These are phyloP conservation scores for Phaseolus lunatus DNA, from an alignment of 306 rosid genomes.

Conservation along the genomic window DNA sequence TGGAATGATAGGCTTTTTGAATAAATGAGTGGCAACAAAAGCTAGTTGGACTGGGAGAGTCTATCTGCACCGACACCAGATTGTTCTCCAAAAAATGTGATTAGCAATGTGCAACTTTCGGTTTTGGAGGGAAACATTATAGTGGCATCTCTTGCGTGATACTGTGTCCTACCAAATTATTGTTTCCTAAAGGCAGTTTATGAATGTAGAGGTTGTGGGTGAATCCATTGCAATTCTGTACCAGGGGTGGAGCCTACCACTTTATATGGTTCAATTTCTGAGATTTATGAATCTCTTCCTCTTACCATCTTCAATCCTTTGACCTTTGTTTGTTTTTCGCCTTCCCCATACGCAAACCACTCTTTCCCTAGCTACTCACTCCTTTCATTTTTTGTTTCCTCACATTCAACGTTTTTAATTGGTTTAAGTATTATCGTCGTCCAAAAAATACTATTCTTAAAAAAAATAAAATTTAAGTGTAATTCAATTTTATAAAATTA, in stretches of 20 bases:
- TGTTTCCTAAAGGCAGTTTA: not conserved
- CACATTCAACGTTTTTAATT: not conserved
- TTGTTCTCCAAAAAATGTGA: not conserved
- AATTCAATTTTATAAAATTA: too few relatives aligned
- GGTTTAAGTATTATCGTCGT: not conserved
- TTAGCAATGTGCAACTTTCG: not conserved
- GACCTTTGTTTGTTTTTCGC: not conserved
- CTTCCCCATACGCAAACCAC: too few relatives aligned
- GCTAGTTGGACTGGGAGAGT: not conserved
- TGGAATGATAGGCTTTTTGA: not conserved
- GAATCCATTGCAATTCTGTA: not conserved
- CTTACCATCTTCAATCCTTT: not conserved
- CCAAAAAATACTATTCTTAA: too few relatives aligned
- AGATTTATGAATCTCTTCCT: not conserved
- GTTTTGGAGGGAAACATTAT: not conserved
- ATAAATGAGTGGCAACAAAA: not conserved
- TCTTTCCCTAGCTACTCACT: too few relatives aligned
- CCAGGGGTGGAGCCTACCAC: conserved; percentile 41
- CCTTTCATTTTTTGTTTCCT: not conserved
- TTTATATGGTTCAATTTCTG: conserved; percentile 35
- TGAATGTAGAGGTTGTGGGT: not conserved
- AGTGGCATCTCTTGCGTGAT: not conserved
- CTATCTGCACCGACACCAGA: not conserved
- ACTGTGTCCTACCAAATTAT: not conserved
- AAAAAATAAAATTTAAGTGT: too few relatives aligned